These are phyloP conservation scores for Umbelopsis sp. DNA, from an alignment of 192 early-diverging fungal genomes.

Conservation along the genomic window DNA sequence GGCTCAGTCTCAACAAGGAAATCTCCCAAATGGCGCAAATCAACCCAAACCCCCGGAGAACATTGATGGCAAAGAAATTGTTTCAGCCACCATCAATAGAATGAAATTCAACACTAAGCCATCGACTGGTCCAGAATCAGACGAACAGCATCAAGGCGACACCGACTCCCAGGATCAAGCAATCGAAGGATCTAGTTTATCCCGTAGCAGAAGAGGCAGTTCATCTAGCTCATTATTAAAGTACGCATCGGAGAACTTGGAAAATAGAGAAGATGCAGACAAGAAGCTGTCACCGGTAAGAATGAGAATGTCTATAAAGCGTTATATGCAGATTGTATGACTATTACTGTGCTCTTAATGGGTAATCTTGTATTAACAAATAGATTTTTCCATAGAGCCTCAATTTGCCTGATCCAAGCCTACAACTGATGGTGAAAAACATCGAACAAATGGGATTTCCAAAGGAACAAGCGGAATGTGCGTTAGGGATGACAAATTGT, in stretches of 20 bases:
- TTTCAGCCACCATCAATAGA: slow-evolving; percentile 43
- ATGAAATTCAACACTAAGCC: slow-evolving; percentile 25
- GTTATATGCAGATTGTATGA: no score
- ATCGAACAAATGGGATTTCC: slow-evolving; percentile 73
- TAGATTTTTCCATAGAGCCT: neutral
- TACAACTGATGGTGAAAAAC: slow-evolving; percentile 35
- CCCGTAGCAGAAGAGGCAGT: neutral
- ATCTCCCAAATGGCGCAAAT: neutral
- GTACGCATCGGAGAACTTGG: neutral
- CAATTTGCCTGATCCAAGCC: neutral
- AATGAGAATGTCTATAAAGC: neutral
- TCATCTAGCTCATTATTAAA: neutral
- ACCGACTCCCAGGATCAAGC: neutral
- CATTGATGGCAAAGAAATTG: slow-evolving; percentile 57
- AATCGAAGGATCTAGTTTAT: neutral
- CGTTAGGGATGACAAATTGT: slow-evolving; percentile 54
- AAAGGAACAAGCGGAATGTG: slow-evolving; percentile 58
- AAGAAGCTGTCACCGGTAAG: neutral
- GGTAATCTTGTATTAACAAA: no score
- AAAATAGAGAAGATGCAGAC: neutral
- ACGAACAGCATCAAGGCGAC: neutral
- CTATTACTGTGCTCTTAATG: no score
- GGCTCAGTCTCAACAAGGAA: slow-evolving; percentile 4
- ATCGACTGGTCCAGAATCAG: neutral
- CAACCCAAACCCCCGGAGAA: slow-evolving; percentile 17